Evolutionary conservation across 805 yeast genomes (phyloP).

Genomic region (Metschnikowia amazonensis): DNA sequence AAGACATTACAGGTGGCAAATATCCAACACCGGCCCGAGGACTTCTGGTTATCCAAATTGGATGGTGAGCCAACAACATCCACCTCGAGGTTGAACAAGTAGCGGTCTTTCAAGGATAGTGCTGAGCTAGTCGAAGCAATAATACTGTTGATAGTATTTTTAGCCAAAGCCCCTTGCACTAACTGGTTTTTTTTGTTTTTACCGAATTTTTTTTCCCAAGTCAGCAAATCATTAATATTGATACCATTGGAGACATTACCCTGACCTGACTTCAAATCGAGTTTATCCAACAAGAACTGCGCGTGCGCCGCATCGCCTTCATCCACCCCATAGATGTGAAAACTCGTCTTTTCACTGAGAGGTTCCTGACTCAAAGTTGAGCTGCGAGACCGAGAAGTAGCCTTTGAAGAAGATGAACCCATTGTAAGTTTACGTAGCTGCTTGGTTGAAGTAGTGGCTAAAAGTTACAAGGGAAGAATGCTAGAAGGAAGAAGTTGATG

Average conservation of each 20-base stretch:
- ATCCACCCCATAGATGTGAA: background rate
- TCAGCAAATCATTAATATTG: slow-evolving; percentile 25
- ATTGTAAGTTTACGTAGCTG: background rate
- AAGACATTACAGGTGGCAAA: slow-evolving; percentile 78
- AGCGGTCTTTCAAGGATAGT: slow-evolving; percentile 23
- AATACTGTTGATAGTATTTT: slow-evolving; percentile 41
- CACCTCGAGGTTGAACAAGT: slow-evolving; percentile 36
- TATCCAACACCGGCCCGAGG: slow-evolving; percentile 85
- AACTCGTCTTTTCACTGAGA: background rate
- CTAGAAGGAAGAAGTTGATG: too few relatives aligned
- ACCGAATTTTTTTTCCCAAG: slow-evolving; percentile 46
- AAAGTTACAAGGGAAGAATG: too few relatives aligned
- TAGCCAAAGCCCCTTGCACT: slow-evolving; percentile 53
- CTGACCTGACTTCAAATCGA: background rate
- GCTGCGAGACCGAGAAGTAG: background rate
- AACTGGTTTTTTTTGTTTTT: slow-evolving; percentile 48
- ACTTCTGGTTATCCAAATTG: slow-evolving; percentile 53
- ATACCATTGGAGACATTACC: background rate
- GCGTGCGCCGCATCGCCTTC: background rate
- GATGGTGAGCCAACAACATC: slow-evolving; percentile 35
- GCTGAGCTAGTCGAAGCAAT: slow-evolving; percentile 32
- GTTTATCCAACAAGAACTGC: background rate
- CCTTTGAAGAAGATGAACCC: slow-evolving; percentile 1
- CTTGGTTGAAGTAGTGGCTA: too few relatives aligned
- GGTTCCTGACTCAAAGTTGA: background rate